phyloP scores from a whole-genome alignment of 768 basidiomycete genomes.

The Leccinellum rugosiceps region DNA sequence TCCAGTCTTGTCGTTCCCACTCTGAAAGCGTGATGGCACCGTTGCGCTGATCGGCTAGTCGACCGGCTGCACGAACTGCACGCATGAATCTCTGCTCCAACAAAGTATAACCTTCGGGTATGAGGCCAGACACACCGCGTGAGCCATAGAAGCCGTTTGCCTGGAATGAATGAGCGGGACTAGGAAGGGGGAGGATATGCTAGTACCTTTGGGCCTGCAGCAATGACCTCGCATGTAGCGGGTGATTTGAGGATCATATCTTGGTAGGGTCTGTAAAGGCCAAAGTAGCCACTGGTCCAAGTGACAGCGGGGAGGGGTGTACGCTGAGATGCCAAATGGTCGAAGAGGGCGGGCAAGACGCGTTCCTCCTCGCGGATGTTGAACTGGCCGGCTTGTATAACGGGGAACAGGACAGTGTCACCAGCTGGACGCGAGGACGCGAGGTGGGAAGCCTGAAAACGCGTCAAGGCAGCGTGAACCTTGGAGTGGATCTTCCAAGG shows the following conservation, averaged over 20 bases:
- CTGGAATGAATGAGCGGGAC: conserved; percentile 37
- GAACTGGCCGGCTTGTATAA: conserved; percentile 90
- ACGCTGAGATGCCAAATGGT: conserved; percentile 31
- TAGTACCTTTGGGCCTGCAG: conserved; percentile 80
- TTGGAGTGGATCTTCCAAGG: conserved; percentile 68
- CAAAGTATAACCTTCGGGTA: conserved; percentile 93
- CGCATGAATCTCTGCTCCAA: conserved; percentile 82
- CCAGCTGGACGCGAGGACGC: background rate
- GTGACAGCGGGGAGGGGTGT: conserved; percentile 53
- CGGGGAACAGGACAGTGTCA: conserved; percentile 65
- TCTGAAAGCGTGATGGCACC: conserved; percentile 71
- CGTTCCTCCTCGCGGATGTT: conserved; percentile 83
- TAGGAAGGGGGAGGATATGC: background rate
- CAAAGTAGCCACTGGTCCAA: conserved; percentile 95
- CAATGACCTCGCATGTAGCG: conserved; percentile 68
- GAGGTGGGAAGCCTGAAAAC: conserved; percentile 53
- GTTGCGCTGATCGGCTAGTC: conserved; percentile 24
- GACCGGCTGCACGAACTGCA: conserved; percentile 50
- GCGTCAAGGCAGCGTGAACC: conserved; percentile 51
- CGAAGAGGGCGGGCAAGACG: conserved; percentile 55
- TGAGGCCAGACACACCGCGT: conserved; percentile 82
- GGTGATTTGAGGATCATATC: conserved; percentile 59
- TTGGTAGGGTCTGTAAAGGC: conserved; percentile 78
- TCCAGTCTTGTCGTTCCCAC: conserved; percentile 90
- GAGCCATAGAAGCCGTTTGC: conserved; percentile 97